Evolutionary conservation across 108 stramenopile genomes (phyloP).

Genomic region (Nitzschia sp.): DNA sequence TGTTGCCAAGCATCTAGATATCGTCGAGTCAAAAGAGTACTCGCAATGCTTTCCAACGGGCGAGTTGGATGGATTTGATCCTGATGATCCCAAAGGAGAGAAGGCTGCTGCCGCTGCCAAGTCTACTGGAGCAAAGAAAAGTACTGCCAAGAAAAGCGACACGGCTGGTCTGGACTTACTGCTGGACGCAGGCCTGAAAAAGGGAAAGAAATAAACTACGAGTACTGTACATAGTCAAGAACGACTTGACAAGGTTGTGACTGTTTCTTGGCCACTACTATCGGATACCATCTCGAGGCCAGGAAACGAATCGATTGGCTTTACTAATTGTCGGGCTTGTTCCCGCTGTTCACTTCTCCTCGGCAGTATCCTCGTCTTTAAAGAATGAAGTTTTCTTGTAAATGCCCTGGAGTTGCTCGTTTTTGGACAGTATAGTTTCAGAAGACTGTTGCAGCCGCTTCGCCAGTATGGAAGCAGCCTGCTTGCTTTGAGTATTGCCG

Average conservation of each 20-base stretch:
- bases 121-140: slow-evolving; percentile 15
- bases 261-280: too few relatives aligned
- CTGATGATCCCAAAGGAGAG: slow-evolving; percentile 52
- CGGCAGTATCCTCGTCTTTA: neutral
- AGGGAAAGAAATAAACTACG: slow-evolving; percentile 41
- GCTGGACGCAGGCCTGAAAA: slow-evolving; percentile 69
- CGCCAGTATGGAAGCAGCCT: neutral
- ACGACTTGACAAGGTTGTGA: neutral
- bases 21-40: slow-evolving; percentile 50
- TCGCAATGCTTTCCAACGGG: slow-evolving; percentile 57
- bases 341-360: neutral
- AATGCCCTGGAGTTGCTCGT: neutral
- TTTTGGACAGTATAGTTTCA: neutral
- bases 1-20: slow-evolving; percentile 70
- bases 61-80: slow-evolving; percentile 74
- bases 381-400: neutral
- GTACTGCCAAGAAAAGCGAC: slow-evolving; percentile 26
- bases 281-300: too few relatives aligned
- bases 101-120: slow-evolving; percentile 37
- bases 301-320: too few relatives aligned
- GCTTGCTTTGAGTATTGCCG: neutral
- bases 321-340: too few relatives aligned
- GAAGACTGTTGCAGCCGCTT: neutral
- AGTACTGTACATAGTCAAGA: neutral
- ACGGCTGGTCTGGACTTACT: slow-evolving; percentile 44